Evolutionary conservation across 164 flowering plant genomes (phyloP).

Genomic region (Kalanchoe fedtschenkoi): DNA sequence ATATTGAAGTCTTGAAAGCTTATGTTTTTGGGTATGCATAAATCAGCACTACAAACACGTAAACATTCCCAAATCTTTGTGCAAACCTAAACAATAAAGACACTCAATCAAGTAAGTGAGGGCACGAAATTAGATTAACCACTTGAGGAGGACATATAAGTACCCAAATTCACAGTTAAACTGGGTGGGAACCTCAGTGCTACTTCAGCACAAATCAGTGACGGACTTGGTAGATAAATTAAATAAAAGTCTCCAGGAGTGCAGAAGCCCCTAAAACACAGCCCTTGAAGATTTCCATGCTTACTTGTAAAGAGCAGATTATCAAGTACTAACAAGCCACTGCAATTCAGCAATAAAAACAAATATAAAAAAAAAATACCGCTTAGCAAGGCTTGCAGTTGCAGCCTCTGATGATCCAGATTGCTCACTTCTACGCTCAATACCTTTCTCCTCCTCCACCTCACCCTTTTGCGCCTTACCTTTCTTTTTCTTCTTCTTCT

Average conservation of each 20-base stretch:
- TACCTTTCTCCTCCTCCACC: constrained; percentile 13
- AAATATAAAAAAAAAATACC: constrained; percentile 14
- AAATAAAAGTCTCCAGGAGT: background rate
- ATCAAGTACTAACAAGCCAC: no score
- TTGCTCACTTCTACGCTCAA: constrained; percentile 7
- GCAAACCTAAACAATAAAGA: no score
- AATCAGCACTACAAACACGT: background rate
- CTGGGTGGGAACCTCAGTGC: no score
- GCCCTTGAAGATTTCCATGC: no score
- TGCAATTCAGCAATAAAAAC: background rate
- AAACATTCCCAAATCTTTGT: background rate
- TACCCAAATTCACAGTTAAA: background rate
- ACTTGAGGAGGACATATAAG: background rate
- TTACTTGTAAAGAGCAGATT: no score
- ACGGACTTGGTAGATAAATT: no score
- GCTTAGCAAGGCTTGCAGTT: constrained; percentile 14
- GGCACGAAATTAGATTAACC: no score
- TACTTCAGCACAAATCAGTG: no score
- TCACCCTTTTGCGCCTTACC: constrained; percentile 14
- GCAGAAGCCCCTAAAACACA: no score
- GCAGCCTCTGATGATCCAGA: constrained; percentile 13
- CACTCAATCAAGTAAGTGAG: no score
- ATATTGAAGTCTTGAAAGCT: no score
- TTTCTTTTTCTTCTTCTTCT: constrained; percentile 16
- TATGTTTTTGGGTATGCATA: background rate